phyloP scores from a whole-genome alignment of 768 basidiomycete species.

The Phlebiopsis gigantea region DNA sequence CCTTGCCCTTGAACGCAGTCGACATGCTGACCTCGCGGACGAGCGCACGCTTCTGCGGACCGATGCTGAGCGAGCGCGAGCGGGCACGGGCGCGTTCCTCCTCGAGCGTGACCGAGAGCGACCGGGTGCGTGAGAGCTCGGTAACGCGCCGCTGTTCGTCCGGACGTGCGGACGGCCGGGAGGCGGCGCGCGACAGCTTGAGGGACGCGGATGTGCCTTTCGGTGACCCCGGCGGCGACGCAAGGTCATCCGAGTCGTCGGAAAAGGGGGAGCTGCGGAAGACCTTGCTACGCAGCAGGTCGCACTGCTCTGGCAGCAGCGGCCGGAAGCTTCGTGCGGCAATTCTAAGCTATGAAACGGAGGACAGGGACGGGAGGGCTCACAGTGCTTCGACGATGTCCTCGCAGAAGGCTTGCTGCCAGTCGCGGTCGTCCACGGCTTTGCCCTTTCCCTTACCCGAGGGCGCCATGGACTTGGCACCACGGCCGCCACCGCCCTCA shows the following conservation, averaged over 20 bases:
- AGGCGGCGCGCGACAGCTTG: slow-evolving; percentile 6
- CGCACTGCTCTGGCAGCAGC: slow-evolving; percentile 45
- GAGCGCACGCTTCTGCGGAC: slow-evolving; percentile 47
- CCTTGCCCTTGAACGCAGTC: slow-evolving; percentile 50
- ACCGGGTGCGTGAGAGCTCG: slow-evolving; percentile 19
- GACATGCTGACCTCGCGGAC: slow-evolving; percentile 77
- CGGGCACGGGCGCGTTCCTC: slow-evolving; percentile 55
- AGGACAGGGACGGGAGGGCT: slow-evolving; percentile 18
- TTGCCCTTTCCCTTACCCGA: slow-evolving; percentile 17
- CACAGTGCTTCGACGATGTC: slow-evolving; percentile 63
- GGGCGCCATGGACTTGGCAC: slow-evolving; percentile 16
- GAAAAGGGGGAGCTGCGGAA: slow-evolving; percentile 62
- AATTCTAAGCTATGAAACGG: not conserved
- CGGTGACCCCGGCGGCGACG: slow-evolving; percentile 18
- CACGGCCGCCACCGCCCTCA: not conserved
- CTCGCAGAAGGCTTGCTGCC: slow-evolving; percentile 71
- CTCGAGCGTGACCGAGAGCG: slow-evolving; percentile 58
- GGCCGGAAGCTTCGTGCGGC: slow-evolving; percentile 44
- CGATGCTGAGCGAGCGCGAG: slow-evolving; percentile 29
- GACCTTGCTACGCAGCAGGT: slow-evolving; percentile 58
- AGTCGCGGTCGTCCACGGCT: slow-evolving; percentile 38
- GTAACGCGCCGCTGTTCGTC: slow-evolving; percentile 18
- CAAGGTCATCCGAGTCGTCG: slow-evolving; percentile 30
- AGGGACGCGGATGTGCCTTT: slow-evolving; percentile 11
- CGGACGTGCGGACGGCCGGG: slow-evolving; percentile 1